phyloP scores from a whole-genome alignment of 2,329 filamentous ascomycete genomes.

The Zalaria sp. region DNA sequence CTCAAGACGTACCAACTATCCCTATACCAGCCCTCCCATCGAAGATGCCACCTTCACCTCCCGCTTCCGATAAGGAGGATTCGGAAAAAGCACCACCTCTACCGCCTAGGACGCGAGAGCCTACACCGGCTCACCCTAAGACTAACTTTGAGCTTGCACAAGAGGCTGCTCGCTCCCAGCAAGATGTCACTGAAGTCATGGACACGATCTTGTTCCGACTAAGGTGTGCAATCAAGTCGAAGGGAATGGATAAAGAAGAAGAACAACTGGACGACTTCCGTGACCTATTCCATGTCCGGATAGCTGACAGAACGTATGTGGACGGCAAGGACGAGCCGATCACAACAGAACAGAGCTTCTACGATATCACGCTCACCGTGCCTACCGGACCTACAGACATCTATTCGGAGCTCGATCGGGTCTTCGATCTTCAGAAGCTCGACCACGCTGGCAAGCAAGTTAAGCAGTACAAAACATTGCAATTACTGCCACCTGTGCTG shows the following conservation, averaged over 20 bases:
- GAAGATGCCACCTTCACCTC: constrained; percentile 14
- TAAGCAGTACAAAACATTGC: constrained; percentile 54
- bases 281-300: constrained; percentile 14
- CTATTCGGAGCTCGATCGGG: constrained; percentile 71
- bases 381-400: constrained; percentile 49
- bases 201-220: constrained; percentile 81
- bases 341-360: constrained; percentile 43
- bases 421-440: constrained; percentile 68
- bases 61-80: constrained; percentile 23
- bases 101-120: constrained; percentile 35
- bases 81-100: constrained; percentile 35
- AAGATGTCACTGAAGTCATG: constrained; percentile 94
- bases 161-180: constrained; percentile 49
- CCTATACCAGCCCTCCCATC: background rate
- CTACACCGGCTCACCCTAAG: constrained; percentile 10
- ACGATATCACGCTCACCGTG: constrained; percentile 49
- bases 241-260: constrained; percentile 49
- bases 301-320: constrained; percentile 14
- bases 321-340: constrained; percentile 22
- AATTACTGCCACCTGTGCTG: constrained; percentile 55
- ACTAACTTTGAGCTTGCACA: constrained; percentile 35
- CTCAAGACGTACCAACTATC: no score
- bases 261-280: constrained; percentile 55
- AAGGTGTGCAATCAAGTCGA: constrained; percentile 71
- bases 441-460: constrained; percentile 38